A percentile compares a stretch with the other conserved stretches of the same genome.
Conservation (phyloP, 352 stramenopile species). For the Aphanomyces astaci region DNA sequence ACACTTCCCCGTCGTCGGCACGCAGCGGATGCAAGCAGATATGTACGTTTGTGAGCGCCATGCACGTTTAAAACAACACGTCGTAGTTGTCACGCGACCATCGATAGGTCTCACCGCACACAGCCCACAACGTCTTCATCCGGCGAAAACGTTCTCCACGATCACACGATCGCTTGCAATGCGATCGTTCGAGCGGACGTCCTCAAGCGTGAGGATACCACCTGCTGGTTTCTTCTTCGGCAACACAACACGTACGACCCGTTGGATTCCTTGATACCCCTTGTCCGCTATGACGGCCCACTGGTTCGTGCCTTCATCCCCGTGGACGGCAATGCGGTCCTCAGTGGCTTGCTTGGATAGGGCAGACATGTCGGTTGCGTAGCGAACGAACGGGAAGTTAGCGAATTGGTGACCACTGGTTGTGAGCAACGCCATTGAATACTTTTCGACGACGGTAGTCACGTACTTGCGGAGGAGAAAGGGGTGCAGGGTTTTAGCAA, state of each 20-base stretch:
- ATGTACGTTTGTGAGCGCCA: constrained; percentile 19
- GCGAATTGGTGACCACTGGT: not conserved
- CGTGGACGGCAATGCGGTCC: not conserved
- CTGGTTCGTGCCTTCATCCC: not conserved
- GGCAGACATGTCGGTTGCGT: not conserved
- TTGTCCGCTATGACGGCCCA: constrained; percentile 23
- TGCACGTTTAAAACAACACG: constrained; percentile 1
- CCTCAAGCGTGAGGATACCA: not conserved
- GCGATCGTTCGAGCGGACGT: not conserved
- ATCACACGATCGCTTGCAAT: constrained; percentile 22
- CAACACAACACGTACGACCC: not conserved
- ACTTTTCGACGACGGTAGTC: not conserved
- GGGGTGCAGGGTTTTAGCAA: not conserved
- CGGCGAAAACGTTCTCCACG: constrained; percentile 23
- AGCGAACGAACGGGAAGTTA: not conserved
- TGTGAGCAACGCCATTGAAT: not conserved
- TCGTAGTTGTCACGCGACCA: constrained; percentile 8
- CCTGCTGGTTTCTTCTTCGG: constrained; percentile 7
- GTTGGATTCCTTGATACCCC: constrained; percentile 11
- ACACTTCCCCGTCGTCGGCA: not conserved
- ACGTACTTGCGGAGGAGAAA: not conserved
- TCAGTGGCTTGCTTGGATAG: not conserved
- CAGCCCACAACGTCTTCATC: constrained; percentile 5
- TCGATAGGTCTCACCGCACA: constrained; percentile 7
- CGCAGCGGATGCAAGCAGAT: not conserved